A percentile compares a stretch with the other conserved stretches of the same genome.
These are phyloP conservation scores for Glycyrrhiza uralensis DNA, from an alignment of 306 rosid genomes.

Conservation along the genomic window DNA sequence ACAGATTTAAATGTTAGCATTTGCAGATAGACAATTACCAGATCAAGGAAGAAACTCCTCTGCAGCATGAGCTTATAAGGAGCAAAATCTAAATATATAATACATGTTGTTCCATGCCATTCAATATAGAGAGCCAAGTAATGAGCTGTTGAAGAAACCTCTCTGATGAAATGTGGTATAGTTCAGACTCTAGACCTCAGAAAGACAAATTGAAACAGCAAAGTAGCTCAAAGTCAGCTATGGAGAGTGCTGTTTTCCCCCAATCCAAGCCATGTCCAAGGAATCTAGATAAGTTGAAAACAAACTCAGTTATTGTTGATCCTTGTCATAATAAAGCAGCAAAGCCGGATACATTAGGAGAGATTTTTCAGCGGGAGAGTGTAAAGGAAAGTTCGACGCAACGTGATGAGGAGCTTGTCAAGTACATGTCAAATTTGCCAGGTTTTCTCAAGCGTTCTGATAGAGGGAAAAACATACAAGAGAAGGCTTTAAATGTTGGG, in stretches of 20 bases:
- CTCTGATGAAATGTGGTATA: conserved; percentile 47
- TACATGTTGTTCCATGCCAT: background rate
- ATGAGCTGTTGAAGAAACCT: conserved; percentile 40
- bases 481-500: conserved; percentile 78
- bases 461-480: conserved; percentile 49
- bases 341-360: conserved; percentile 29
- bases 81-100: conserved; percentile 20
- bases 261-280: conserved; percentile 31
- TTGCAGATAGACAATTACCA: background rate
- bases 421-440: conserved; percentile 87
- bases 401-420: conserved; percentile 84
- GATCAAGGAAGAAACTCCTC: background rate
- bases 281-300: conserved; percentile 29
- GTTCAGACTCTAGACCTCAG: conserved; percentile 31
- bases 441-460: conserved; percentile 62
- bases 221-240: conserved; percentile 36
- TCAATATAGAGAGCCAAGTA: conserved; percentile 7
- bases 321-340: conserved; percentile 16
- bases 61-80: conserved; percentile 1
- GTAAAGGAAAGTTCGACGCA: conserved; percentile 38
- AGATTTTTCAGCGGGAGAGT: conserved; percentile 26
- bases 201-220: conserved; percentile 42
- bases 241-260: conserved; percentile 34
- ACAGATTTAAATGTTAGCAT: conserved; percentile 13
- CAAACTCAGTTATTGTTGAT: conserved; percentile 38